Conservation (phyloP, 345 rosid species). For the Hibiscus trionum region DNA sequence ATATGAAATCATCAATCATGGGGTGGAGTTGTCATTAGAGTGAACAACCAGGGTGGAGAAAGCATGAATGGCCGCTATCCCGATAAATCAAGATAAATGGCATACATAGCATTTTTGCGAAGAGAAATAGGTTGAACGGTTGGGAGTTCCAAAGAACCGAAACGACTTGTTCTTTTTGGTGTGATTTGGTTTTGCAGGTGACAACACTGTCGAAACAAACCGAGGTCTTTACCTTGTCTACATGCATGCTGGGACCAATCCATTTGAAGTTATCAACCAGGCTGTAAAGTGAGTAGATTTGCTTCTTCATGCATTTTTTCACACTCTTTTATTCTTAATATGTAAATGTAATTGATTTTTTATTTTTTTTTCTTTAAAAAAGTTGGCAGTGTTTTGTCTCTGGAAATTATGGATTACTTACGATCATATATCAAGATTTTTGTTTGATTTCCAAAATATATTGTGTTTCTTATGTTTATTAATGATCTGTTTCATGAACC, state of each 20-base stretch:
- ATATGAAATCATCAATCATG: conserved; percentile 11
- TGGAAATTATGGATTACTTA: not conserved
- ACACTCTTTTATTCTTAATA: not conserved
- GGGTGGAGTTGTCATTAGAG: conserved; percentile 27
- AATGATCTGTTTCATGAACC: conserved; percentile 16
- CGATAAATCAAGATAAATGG: conserved; percentile 23
- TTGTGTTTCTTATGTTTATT: not conserved
- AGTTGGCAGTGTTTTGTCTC: not conserved
- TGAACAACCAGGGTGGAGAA: conserved; percentile 26
- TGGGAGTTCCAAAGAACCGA: conserved; percentile 28
- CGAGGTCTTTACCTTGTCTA: conserved; percentile 83
- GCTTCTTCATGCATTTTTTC: not conserved
- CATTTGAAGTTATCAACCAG: conserved; percentile 86
- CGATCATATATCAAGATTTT: not conserved
- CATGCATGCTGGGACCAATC: conserved; percentile 92
- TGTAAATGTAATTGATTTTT: not conserved
- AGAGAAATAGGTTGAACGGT: conserved; percentile 26
- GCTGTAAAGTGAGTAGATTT: conserved; percentile 66
- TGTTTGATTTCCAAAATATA: not conserved
- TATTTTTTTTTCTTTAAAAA: too few relatives aligned
- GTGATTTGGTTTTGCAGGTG: conserved; percentile 67
- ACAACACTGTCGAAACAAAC: conserved; percentile 71
- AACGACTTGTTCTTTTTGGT: conserved; percentile 26
- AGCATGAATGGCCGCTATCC: conserved; percentile 12
- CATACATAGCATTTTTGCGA: conserved; percentile 21